These are phyloP conservation scores for Picea abies DNA, from an alignment of 83 land plant species.

Conservation along the genomic window DNA sequence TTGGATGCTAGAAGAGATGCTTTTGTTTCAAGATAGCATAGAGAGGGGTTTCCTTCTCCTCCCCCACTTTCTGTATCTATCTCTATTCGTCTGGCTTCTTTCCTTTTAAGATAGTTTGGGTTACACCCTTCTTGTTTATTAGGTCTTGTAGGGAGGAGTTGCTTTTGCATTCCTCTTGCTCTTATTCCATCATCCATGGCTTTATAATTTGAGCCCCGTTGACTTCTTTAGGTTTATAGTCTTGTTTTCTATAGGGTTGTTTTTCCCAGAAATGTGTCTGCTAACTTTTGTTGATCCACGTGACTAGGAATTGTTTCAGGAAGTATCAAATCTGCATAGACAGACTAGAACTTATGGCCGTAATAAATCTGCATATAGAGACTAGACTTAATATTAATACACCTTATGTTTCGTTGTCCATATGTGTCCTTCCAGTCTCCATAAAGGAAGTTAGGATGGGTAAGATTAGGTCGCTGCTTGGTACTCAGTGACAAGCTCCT, in stretches of 20 bases:
- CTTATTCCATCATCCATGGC: no score
- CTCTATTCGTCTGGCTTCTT: no score
- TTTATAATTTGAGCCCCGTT: no score
- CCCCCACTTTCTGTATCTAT: no score
- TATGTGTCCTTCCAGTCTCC: background rate
- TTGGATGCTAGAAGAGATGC: no score
- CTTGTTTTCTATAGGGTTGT: background rate
- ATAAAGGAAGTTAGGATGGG: background rate
- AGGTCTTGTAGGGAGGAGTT: no score
- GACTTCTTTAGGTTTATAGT: background rate
- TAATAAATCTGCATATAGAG: no score
- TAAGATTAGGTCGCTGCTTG: background rate
- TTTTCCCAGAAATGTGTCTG: background rate
- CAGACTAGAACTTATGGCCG: background rate
- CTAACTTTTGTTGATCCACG: background rate
- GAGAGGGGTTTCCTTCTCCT: no score
- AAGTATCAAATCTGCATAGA: background rate
- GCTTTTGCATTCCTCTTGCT: no score
- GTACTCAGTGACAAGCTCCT: background rate
- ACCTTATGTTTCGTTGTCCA: background rate
- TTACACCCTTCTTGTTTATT: no score
- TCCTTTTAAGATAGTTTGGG: no score
- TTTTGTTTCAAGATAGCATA: no score
- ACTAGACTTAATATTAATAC: background rate
- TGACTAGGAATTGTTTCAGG: background rate